Evolutionary conservation across 225 moss, liverwort and hornwort genomes (phyloP).

Genomic region (Sphagnum tenellum): DNA sequence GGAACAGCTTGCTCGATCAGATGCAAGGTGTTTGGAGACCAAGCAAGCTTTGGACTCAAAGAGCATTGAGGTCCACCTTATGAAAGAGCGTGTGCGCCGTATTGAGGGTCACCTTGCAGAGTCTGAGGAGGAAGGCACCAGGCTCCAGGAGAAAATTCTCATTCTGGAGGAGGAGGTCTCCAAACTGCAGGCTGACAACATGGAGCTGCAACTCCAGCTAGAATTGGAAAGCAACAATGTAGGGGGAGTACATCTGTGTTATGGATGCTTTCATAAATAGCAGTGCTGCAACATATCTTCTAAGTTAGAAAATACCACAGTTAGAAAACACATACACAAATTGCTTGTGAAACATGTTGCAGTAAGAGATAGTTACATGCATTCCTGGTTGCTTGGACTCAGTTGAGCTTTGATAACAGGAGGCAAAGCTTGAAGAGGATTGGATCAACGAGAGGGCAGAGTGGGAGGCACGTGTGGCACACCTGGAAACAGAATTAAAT

Average conservation of each 20-base stretch:
- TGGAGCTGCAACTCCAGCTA: slow-evolving; percentile 42
- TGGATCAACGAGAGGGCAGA: slow-evolving; percentile 39
- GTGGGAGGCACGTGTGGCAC: slow-evolving; percentile 28
- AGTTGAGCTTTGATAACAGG: slow-evolving; percentile 21
- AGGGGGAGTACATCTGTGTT: slow-evolving; percentile 4
- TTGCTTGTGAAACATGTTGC: too few relatives aligned
- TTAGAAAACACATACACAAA: too few relatives aligned
- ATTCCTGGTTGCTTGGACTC: too few relatives aligned
- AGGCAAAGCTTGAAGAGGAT: slow-evolving; percentile 34
- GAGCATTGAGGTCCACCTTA: slow-evolving; percentile 21
- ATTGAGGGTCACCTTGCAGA: slow-evolving; percentile 28
- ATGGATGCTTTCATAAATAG: too few relatives aligned
- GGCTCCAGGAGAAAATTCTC: slow-evolving; percentile 20
- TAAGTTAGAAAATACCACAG: too few relatives aligned
- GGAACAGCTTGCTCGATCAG: slow-evolving; percentile 32
- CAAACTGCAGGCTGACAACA: slow-evolving; percentile 32
- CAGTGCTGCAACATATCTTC: too few relatives aligned
- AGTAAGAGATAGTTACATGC: too few relatives aligned
- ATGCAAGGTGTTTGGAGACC: slow-evolving; percentile 22
- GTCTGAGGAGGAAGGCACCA: slow-evolving; percentile 19
- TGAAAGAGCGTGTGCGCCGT: slow-evolving; percentile 22
- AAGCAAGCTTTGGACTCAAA: slow-evolving; percentile 21
- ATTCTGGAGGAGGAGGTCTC: slow-evolving; percentile 28
- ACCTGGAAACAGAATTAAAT: slow-evolving; percentile 34
- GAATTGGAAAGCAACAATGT: slow-evolving; percentile 38